These are phyloP conservation scores for Biscutella auriculata DNA, from an alignment of 441 rosid species.

Conservation along the genomic window DNA sequence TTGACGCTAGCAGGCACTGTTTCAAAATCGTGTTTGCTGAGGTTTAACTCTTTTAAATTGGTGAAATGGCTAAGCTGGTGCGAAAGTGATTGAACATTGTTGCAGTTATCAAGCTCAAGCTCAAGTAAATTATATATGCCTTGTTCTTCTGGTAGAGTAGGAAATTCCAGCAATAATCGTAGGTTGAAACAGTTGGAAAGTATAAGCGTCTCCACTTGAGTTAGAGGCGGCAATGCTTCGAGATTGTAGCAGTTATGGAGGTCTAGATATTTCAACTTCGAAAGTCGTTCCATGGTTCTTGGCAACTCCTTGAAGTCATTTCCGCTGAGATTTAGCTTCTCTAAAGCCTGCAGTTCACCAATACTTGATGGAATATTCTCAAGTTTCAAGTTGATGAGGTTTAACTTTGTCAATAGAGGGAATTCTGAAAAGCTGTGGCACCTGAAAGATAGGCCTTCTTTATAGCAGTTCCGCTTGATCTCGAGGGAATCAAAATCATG, in stretches of 20 bases:
- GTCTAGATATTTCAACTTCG: not conserved
- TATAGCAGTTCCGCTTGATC: not conserved
- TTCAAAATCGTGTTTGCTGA: slow-evolving; percentile 19
- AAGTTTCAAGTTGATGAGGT: not conserved
- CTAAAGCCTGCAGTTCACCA: not conserved
- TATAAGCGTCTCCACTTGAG: not conserved
- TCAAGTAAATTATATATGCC: slow-evolving; percentile 1
- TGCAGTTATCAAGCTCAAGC: slow-evolving; percentile 21
- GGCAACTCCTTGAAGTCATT: not conserved
- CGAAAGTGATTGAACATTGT: slow-evolving; percentile 14
- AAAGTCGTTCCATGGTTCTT: not conserved
- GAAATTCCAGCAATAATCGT: not conserved
- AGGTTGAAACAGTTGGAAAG: slow-evolving; percentile 1
- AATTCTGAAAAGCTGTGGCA: not conserved
- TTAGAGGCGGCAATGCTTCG: not conserved
- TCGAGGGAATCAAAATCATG: no score
- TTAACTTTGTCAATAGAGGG: not conserved
- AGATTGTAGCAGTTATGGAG: not conserved
- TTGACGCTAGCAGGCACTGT: slow-evolving; percentile 24
- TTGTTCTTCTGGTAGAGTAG: not conserved
- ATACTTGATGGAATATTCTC: not conserved
- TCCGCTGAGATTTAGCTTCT: not conserved
- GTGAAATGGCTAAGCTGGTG: slow-evolving; percentile 14
- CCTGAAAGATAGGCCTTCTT: no score
- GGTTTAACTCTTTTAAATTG: slow-evolving; percentile 11